Evolutionary conservation across 2,329 filamentous ascomycete species (phyloP), one percentile per base, ranked within the genome.

Genomic region (Conoideocrella luteorostrata): DNA sequence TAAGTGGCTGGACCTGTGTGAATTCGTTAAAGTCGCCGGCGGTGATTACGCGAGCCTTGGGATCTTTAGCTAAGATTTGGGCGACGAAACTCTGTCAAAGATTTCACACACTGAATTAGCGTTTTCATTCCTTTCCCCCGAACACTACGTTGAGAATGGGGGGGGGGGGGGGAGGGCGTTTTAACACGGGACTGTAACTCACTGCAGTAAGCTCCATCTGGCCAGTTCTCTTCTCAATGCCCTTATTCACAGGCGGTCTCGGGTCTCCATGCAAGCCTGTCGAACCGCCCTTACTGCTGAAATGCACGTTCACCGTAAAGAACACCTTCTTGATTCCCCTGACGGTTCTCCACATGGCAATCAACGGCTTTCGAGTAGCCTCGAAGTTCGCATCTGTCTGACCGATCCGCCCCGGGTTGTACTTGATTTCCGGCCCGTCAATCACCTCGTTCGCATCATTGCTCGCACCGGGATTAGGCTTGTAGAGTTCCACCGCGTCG

Each of bases 11-110:
- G 9, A 80, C 81, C 48, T 81, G 80, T 5, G 73, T 58, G 57
- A 84, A 87, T 59, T 88, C 84, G 68, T 88, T 87, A 58, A 82
- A 87, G 63, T 88, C 84, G 21, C 84, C 84, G 0, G 77, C 74
- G 3, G 71, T 64, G 47, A 87, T 71, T 50, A 88, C 59, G 20
- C 67, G 67, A 0, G 83, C 82, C 13, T 71, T 62, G 10, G 66
- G 57, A 60, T 86, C 75, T 32, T 71, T 55, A 7, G 65, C 58
- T 17, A 86, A 71, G 51, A 88, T 79, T 45, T 75, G 45, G 2
- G 68, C 61, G 42, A 82, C 69, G 53, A 84, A 85, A 12, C 64
- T 52, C 71, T 71, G 28, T 9, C 9, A 11, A n/a, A n/a, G n/a
- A n/a, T n/a, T n/a, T n/a, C n/a, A n/a, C n/a, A n/a, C n/a, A n/a